Percentiles rank a stretch among this genome's conserved stretches.
Evolutionary conservation across 176 grass and related monocot genomes (phyloP).

Genomic region (Phoenix dactylifera): DNA sequence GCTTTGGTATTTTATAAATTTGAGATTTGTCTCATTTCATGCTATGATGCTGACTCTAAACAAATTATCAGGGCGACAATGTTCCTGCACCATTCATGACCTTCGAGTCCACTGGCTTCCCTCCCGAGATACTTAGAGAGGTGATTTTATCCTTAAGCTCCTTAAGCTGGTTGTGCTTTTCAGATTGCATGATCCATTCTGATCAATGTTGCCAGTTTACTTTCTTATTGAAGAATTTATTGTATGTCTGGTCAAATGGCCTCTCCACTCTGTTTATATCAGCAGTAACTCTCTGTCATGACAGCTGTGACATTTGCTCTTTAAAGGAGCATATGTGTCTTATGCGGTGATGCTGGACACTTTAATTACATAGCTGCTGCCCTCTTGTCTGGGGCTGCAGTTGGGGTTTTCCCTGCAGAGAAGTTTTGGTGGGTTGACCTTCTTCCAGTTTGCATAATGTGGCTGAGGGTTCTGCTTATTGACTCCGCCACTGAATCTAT

Average conservation of each 20-base stretch:
- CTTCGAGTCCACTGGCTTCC: constrained; percentile 88
- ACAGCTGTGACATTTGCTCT: constrained; percentile 16
- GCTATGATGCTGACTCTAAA: no score
- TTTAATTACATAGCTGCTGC: constrained; percentile 35
- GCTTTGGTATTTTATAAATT: no score
- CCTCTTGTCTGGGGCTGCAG: constrained; percentile 37
- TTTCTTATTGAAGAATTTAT: not conserved
- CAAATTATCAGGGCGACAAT: constrained; percentile 52
- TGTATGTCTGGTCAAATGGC: not conserved
- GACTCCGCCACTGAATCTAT: constrained; percentile 64
- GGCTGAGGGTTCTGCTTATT: constrained; percentile 70
- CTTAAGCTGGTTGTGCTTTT: not conserved
- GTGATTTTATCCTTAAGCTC: constrained; percentile 40
- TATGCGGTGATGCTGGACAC: constrained; percentile 29
- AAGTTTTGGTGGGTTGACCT: constrained; percentile 58
- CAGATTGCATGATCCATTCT: no score
- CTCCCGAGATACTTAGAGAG: constrained; percentile 91
- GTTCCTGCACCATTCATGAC: constrained; percentile 98
- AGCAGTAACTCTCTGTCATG: constrained; percentile 6
- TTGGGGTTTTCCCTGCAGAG: constrained; percentile 51
- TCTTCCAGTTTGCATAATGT: constrained; percentile 64
- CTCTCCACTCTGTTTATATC: not conserved
- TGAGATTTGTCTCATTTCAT: no score
- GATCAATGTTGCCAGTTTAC: no score
- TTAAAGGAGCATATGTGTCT: constrained; percentile 24